Evolutionary conservation across 352 stramenopile species (phyloP).

Genomic region (Pythium insidiosum): DNA sequence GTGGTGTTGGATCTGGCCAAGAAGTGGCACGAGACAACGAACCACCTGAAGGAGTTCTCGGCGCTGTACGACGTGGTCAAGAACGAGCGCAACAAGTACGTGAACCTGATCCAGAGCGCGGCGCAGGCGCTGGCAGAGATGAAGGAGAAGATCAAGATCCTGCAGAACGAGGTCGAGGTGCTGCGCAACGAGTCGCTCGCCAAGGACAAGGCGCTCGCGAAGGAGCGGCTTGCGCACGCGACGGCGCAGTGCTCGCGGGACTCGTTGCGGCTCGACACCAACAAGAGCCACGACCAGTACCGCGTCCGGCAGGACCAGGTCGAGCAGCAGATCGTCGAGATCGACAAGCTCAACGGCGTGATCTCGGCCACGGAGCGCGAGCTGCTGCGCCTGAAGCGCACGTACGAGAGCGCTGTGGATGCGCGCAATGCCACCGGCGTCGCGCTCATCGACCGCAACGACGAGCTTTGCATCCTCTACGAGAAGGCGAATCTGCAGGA

Average conservation of each 20-base stretch:
- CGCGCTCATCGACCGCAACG: conserved; percentile 92
- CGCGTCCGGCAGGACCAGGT: conserved; percentile 86
- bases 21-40: conserved; percentile 91
- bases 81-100: conserved; percentile 95
- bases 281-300: conserved; percentile 88
- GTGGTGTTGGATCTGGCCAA: conserved; percentile 92
- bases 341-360: conserved; percentile 93
- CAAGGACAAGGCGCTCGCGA: conserved; percentile 90
- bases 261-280: conserved; percentile 83
- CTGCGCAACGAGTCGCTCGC: conserved; percentile 88
- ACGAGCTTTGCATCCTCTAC: conserved; percentile 94
- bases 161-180: conserved; percentile 93
- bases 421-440: conserved; percentile 85
- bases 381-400: conserved; percentile 90
- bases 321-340: conserved; percentile 93
- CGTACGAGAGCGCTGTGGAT: conserved; percentile 86
- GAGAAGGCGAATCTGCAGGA: conserved; percentile 90
- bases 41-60: conserved; percentile 90
- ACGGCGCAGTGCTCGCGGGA: conserved; percentile 87
- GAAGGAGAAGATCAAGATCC: conserved; percentile 95
- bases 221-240: conserved; percentile 83
- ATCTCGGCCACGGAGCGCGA: conserved; percentile 89
- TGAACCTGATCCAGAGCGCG: conserved; percentile 90
- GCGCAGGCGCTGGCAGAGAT: conserved; percentile 92
- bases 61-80: conserved; percentile 94